phyloP scores from a whole-genome alignment of 129 eudicot genomes.

The Escallonia herrerae region DNA sequence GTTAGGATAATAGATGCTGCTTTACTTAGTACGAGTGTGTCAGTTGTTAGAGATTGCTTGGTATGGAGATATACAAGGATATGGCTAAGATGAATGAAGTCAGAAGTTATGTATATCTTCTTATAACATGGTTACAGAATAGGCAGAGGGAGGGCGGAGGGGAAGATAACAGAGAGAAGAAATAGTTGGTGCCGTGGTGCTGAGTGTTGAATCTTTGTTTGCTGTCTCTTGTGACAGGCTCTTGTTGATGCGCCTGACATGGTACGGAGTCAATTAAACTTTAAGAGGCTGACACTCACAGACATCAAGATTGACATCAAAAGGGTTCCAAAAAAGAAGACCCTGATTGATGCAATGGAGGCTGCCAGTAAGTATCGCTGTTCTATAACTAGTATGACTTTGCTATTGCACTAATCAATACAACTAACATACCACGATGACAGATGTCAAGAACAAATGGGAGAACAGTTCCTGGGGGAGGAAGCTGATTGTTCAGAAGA shows the following conservation, averaged over 20 bases:
- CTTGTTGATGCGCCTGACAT: conserved; percentile 74
- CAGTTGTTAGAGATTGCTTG: too few species aligned
- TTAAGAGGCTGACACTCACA: conserved; percentile 62
- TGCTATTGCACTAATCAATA: not conserved
- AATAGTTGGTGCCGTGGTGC: too few species aligned
- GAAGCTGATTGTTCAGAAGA: conserved; percentile 56
- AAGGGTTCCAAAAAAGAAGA: conserved; percentile 65
- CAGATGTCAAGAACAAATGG: conserved; percentile 63
- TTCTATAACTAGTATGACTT: not conserved
- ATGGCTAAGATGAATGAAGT: too few species aligned
- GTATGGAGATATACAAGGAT: too few species aligned
- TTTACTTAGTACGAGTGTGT: too few species aligned
- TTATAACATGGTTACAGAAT: not conserved
- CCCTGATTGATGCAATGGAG: conserved; percentile 59
- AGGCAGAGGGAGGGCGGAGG: not conserved
- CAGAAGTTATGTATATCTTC: not conserved
- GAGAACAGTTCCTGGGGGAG: conserved; percentile 61
- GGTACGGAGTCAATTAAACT: conserved; percentile 66
- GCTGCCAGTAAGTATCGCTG: conserved; percentile 40
- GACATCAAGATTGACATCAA: conserved; percentile 65
- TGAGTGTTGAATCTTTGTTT: not conserved
- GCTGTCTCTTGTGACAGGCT: conserved; percentile 30
- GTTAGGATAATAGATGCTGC: too few species aligned
- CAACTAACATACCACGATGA: not conserved
- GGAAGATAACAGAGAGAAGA: too few species aligned